Evolutionary conservation across 768 basidiomycete genomes (phyloP), one percentile per base, ranked within the genome.

Genomic region (Hirschioporus abietinus): DNA sequence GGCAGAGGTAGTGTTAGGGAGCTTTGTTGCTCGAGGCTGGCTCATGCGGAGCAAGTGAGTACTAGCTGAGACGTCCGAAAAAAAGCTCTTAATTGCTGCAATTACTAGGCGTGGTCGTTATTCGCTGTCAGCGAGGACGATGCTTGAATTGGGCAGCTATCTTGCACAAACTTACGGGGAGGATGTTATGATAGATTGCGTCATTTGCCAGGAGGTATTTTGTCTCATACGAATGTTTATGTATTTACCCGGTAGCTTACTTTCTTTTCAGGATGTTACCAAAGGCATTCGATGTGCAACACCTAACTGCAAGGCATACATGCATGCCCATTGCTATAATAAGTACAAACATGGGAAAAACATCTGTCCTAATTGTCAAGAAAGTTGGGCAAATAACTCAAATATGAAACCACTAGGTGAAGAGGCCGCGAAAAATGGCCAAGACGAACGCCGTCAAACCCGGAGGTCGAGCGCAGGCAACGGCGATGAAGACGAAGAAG

Each of bases 1-100:
- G 70, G 91, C 87, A 0, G 90, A 93, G 76, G 76, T 81, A 20
- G 83, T 92, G 17, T 78, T 96, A 17, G 78, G 82, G 30, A 94
- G 90, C 71, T 92, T 96, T 72, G 91, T 94, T 0, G 89, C 92
- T n/a, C 87, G 85, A 71, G 90, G 89, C 17, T 93, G 90, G 92
- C 76, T 91, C 10, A 67, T 85, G 60, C 88, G 88, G 78, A 92
- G 88, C 89, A 84, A 82, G 89, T 88, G 72, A 71, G 89, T 81
- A 7, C n/a, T 23, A 36, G 12, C 17, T 20, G n/a, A 7, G 52
- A 63, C 57, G 52, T 23, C 3, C 20, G 42, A 20, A 52, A 15
- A 52, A n/a, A 4, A 12, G 18, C n/a, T 62, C 18, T 64, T 10
- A 64, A 17, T 59, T 60, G 35, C 58, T 69, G 68, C 67, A 12